Base-by-base conservation (phyloP, 1,284 basidiomycete species). In the Agroathelia rolfsii region DNA sequence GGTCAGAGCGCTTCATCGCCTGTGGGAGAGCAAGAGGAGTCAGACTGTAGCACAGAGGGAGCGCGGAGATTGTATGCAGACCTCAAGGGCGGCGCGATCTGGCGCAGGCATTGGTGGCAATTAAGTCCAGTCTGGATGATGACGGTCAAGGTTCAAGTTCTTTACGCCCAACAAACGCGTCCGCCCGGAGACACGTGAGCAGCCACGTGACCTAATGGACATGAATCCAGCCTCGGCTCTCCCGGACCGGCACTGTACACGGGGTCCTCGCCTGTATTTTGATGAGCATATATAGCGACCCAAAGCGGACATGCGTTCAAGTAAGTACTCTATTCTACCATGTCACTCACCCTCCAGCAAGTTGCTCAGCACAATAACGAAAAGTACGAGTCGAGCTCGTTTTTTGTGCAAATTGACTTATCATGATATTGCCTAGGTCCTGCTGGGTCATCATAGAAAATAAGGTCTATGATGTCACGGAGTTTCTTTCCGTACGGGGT, bases 381-480 rank as follows among this genome's bases (percentile, higher is more conserved):
- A 14, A 51, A 60, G 77, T 77, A 40, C 22, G 57, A 47, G n/a
- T 10, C 23, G 12, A n/a, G n/a, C n/a, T n/a, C n/a, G n/a, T n/a
- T n/a, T n/a, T n/a, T n/a, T n/a, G n/a, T n/a, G n/a, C n/a, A n/a
- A n/a, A n/a, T n/a, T n/a, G n/a, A n/a, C n/a, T n/a, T n/a, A n/a
- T 30, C 38, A 31, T 30, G 8, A 11, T 25, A 44, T 38, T 28
- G 10, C 20, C 23, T 37, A 80, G 77, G 28, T 79, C 76, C n/a
- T 88, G 86, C 55, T 93, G 88, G 90, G 81, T 94, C 40, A 77
- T 93, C 45, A 83, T 92, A 41, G 64, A 72, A 41, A 70, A 76
- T 54, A 63, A 68, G 35, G 80, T 86, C 13, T 87, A 83, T 55
- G 82, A 86, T 58, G 81, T 93, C 36, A 92, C 89, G 4, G 78